phyloP scores from a whole-genome alignment of 2,329 filamentous ascomycete genomes.

The Claviceps sp. region DNA sequence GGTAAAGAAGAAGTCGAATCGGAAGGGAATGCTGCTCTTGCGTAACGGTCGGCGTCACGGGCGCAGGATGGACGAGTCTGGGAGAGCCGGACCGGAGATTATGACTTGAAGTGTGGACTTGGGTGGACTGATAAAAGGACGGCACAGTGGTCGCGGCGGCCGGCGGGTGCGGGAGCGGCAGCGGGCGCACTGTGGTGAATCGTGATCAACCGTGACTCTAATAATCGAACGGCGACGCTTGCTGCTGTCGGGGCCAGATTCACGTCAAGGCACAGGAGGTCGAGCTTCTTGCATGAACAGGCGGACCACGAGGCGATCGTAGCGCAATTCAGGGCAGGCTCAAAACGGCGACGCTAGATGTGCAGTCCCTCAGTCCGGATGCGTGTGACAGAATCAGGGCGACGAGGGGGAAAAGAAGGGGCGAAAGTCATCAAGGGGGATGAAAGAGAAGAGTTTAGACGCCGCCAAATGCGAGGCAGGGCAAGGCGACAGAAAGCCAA shows the following conservation, averaged over 20 bases:
- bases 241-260: neutral
- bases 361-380: neutral
- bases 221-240: slow-evolving; percentile 1
- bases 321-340: neutral
- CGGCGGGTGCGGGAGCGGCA: slow-evolving; percentile 2
- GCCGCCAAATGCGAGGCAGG: neutral
- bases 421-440: neutral
- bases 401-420: neutral
- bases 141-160: neutral
- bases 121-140: neutral
- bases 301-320: neutral
- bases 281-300: slow-evolving; percentile 1
- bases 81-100: slow-evolving; percentile 1
- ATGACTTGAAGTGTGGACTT: slow-evolving; percentile 1
- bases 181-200: slow-evolving; percentile 1
- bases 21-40: neutral
- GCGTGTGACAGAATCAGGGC: neutral
- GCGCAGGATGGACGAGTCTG: slow-evolving; percentile 6
- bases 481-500: neutral
- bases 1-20: neutral
- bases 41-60: slow-evolving; percentile 9
- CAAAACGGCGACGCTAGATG: neutral
- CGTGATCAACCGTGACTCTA: neutral
- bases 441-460: neutral
- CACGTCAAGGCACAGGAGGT: neutral